phyloP scores from a whole-genome alignment of 1,139 yeast genomes.

The Pichia sp. region DNA sequence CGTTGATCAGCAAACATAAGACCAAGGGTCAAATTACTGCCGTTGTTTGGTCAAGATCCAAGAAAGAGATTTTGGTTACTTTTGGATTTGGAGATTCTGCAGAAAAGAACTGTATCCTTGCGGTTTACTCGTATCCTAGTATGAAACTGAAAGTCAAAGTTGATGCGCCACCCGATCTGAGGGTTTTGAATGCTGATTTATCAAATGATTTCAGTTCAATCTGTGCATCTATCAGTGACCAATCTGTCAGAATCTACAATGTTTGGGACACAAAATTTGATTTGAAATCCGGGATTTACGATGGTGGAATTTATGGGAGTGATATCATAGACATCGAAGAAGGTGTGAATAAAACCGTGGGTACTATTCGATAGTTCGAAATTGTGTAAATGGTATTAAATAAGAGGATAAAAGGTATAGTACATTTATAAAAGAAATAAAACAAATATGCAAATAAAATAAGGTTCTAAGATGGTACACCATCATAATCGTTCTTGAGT shows the following conservation, averaged over 20 bases:
- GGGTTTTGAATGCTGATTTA: conserved; percentile 63
- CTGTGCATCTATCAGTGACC: conserved; percentile 76
- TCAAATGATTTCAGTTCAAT: conserved; percentile 63
- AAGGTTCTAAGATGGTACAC: conserved; percentile 50
- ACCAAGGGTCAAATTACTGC: conserved; percentile 80
- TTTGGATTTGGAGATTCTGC: conserved; percentile 68
- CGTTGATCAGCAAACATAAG: conserved; percentile 51
- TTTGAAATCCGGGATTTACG: conserved; percentile 38
- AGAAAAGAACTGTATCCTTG: conserved; percentile 43
- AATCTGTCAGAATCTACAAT: conserved; percentile 69
- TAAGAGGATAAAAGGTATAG: not conserved
- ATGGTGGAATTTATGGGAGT: conserved; percentile 51
- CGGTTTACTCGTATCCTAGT: conserved; percentile 66
- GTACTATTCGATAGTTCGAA: conserved; percentile 22
- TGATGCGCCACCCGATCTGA: conserved; percentile 48
- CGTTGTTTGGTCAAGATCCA: conserved; percentile 66
- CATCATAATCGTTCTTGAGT: conserved; percentile 54
- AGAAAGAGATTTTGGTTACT: conserved; percentile 68
- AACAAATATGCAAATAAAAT: not conserved
- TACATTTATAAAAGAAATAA: conserved; percentile 1
- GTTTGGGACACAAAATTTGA: conserved; percentile 53
- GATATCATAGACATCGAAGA: conserved; percentile 57
- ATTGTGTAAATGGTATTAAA: not conserved
- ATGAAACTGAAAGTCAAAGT: conserved; percentile 52
- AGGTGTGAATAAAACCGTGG: conserved; percentile 39